Evolutionary conservation across 352 stramenopile genomes (phyloP).

Genomic region (Phytophthora foliorum): DNA sequence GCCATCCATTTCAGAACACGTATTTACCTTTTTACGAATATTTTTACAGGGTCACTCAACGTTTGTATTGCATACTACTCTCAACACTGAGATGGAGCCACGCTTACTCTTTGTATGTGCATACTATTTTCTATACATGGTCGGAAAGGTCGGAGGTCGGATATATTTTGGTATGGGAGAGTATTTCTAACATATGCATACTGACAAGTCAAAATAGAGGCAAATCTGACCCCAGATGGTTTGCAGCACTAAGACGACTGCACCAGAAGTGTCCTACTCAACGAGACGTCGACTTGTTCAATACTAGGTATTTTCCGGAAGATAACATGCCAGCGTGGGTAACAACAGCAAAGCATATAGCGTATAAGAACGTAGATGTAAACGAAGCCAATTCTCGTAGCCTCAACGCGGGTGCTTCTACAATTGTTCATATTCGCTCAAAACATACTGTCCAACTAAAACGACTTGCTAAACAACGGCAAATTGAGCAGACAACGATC

Average conservation of each 20-base stretch:
- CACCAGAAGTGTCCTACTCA: neutral
- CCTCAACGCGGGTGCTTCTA: neutral
- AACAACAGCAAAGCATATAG: conserved; percentile 1
- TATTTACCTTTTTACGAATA: too few relatives aligned
- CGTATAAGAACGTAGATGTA: neutral
- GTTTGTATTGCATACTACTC: too few relatives aligned
- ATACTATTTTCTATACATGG: too few relatives aligned
- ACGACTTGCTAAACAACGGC: neutral
- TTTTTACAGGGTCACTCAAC: too few relatives aligned
- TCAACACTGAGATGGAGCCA: too few relatives aligned
- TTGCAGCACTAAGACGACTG: neutral
- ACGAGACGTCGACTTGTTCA: neutral
- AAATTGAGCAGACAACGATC: neutral
- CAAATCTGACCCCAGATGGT: conserved; percentile 2
- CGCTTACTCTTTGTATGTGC: too few relatives aligned
- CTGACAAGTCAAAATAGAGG: conserved; percentile 8
- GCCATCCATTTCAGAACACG: too few relatives aligned
- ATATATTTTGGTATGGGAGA: too few relatives aligned
- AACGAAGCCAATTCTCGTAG: neutral
- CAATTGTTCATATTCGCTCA: neutral
- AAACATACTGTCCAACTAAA: neutral
- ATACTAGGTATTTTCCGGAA: neutral
- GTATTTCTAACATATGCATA: neutral
- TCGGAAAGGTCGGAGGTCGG: too few relatives aligned
- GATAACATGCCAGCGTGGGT: neutral